Base-by-base conservation (phyloP, 2,329 filamentous ascomycete species). In the Ceratocystis papillata region DNA sequence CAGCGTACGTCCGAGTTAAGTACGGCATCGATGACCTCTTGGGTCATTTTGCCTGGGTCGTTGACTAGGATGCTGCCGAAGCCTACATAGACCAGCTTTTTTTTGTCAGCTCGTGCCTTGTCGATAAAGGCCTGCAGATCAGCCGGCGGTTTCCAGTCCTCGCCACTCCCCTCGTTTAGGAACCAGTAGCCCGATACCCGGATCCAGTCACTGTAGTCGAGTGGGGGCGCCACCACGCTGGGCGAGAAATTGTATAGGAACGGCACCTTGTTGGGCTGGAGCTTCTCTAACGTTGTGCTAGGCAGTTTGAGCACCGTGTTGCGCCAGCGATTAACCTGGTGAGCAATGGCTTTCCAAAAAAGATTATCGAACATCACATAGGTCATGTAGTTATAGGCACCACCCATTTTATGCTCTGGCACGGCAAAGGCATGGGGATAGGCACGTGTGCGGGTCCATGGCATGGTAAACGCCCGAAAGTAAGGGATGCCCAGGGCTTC, bases 171-270 rank as follows among this genome's bases (percentile, higher is more conserved):
- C 74, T 96, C 93, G 70, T 96, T 88, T 62, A 99, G 77, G 75
- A 99, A 97, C 94, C 94, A 99, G 77, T 99, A 97, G 0, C 94
- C 94, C 0, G 94, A 97, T 6, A 97, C 90, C 55, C 90, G 85
- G 74, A 99, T 94, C 94, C 94, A 99, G 75, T 97, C 94, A 53
- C 90, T 93, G 76, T 92, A 99, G 76, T 99, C 94, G 1, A 96
- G 80, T 17, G 94, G 94, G 33, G 92, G 93, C 1, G 89, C 85
- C n/a, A 99, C 94, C 12, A 99, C 94, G 10, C 85, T 88, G 0
- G 92, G 90, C 66, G 90, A 96, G 75, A 96, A 97, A 76, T 96
- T 97, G 79, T 99, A 99, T 59, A 99, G 76, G 75, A 99, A 99
- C 0, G 94, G 94, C n/a, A 96, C 90, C 74, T 96, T 95, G 78